phyloP scores from a whole-genome alignment of 129 eudicot genomes.

The Flaveria robusta region DNA sequence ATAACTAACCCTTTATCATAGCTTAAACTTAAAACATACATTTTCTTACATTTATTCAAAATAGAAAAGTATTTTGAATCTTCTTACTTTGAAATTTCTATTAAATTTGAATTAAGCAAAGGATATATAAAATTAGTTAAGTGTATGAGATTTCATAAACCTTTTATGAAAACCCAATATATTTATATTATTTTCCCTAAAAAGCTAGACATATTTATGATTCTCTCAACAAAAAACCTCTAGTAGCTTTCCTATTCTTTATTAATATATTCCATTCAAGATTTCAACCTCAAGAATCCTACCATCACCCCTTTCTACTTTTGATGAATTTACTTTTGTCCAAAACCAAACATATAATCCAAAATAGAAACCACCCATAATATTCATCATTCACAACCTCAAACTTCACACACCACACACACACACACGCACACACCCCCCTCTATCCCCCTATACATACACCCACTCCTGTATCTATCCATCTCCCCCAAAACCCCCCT shows the following conservation, averaged over 20 bases:
- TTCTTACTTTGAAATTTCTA: no score
- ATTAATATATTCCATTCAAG: neutral
- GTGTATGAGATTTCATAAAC: no score
- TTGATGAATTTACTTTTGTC: constrained; percentile 11
- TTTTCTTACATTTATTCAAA: no score
- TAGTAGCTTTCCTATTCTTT: neutral
- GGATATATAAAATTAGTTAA: no score
- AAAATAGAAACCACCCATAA: neutral
- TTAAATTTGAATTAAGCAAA: no score
- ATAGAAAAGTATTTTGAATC: no score
- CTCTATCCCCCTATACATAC: neutral
- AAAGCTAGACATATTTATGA: no score
- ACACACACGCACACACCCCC: neutral
- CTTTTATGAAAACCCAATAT: no score
- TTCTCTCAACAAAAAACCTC: no score
- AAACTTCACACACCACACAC: neutral
- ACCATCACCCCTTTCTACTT: neutral
- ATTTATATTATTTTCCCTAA: no score
- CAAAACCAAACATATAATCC: neutral
- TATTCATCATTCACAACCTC: neutral
- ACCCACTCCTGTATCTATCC: neutral
- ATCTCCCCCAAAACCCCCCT: neutral
- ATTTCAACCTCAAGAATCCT: neutral
- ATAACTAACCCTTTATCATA: no score
- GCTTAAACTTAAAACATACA: no score